Base-by-base conservation (phyloP, 495 filamentous ascomycete genomes). In the Annulohypoxylon stygium region DNA sequence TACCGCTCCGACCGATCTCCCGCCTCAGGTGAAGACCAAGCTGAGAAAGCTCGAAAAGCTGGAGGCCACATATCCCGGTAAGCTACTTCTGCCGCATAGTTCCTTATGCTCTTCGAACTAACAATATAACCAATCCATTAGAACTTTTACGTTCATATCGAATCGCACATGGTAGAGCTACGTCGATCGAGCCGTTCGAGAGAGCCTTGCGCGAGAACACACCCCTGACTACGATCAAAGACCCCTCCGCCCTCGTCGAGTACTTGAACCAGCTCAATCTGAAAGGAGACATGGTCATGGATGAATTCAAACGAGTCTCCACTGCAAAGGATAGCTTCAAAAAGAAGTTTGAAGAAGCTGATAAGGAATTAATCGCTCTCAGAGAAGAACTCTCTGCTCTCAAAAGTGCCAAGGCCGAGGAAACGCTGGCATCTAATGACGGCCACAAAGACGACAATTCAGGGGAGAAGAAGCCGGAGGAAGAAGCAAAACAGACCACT, bases 121-220 rank as follows among this genome's bases (percentile, higher is more conserved):
- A 75, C 37, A 11, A 67, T 41, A 30, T 43, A 20, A 51, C 25
- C 9, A 41, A 36, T 60, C 5, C 10, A 25, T 16, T 61, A 97
- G 96, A 98, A 74, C 86, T 99, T 0, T 85, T 98, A 58, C 92
- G 93, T 45, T 96, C 94, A 2, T 99, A 99, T 80, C 90, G 93
- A 55, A 88, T 93, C 55, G 95, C 95, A 3, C 96, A 98, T 81
- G 89, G 93, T 33, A 90, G 93, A 33, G 92, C 93, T 33, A 85
- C 90, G 5, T 87, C 90, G 2, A 97, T 98, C 75, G 96, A 98
- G 76, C 92, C 92, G 0, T 98, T 99, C 75, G 96, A 99, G 83
- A 92, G 92, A 53, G 89, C 91, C 2, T 85, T 99, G 7, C 91
- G 91, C 76, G 96, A 99, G 75, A 92, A 95, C 67, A 98, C 97